Evolutionary conservation across 1,284 basidiomycete genomes (phyloP).

Genomic region (Sanghuangporus sanghuang): DNA sequence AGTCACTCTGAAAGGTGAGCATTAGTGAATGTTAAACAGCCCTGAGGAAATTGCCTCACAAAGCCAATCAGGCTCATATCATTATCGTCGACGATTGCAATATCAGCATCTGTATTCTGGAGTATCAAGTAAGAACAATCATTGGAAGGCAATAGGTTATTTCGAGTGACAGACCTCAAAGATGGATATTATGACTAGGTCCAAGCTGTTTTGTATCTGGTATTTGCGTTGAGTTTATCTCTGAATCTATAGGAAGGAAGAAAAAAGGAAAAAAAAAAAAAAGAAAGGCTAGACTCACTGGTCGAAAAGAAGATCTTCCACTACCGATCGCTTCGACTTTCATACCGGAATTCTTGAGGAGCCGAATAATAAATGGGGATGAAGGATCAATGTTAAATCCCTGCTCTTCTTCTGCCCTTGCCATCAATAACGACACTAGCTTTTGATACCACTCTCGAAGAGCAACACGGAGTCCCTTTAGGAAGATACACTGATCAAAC

Average conservation of each 20-base stretch:
- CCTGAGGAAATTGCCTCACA: background rate
- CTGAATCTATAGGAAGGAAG: background rate
- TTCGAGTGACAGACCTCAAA: background rate
- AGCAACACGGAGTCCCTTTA: background rate
- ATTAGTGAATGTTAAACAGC: background rate
- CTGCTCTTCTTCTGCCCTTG: background rate
- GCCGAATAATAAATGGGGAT: background rate
- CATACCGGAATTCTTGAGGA: background rate
- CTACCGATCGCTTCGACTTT: background rate
- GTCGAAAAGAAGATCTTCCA: background rate
- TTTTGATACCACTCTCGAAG: background rate
- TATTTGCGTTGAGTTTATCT: background rate
- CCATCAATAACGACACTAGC: background rate
- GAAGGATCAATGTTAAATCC: background rate
- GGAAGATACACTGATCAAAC: slow-evolving; percentile 3
- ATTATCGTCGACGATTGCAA: background rate
- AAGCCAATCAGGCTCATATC: background rate
- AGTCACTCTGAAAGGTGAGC: background rate
- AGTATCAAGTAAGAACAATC: background rate
- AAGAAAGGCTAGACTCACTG: background rate
- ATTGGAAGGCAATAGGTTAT: background rate
- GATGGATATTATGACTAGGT: background rate
- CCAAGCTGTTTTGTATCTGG: background rate
- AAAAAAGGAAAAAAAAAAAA: background rate
- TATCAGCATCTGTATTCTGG: background rate